These are phyloP conservation scores for Pseudoneurospora amorphoporcata DNA, from an alignment of 495 filamentous ascomycete species.

Conservation along the genomic window DNA sequence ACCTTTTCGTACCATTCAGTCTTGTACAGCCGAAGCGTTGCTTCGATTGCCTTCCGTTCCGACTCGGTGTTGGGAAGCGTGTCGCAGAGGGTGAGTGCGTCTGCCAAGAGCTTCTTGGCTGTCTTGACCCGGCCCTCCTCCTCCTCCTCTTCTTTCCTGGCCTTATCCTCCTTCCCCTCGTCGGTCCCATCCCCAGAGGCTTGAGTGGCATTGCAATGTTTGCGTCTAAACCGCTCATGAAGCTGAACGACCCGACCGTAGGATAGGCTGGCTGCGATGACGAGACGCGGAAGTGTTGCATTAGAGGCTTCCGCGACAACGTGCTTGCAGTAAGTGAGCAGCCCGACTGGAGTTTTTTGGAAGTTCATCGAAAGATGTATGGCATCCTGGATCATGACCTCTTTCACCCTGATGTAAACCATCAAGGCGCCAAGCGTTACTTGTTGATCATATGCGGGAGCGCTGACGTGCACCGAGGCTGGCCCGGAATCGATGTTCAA, in stretches of 20 bases:
- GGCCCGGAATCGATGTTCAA: background rate
- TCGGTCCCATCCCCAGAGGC: background rate
- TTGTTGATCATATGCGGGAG: constrained; percentile 5
- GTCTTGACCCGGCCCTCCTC: background rate
- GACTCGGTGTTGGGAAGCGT: constrained; percentile 11
- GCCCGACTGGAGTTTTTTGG: background rate
- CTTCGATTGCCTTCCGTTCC: constrained; percentile 14
- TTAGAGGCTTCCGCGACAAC: background rate
- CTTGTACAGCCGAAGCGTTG: constrained; percentile 4
- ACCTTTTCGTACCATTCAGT: constrained; percentile 17
- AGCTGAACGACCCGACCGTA: constrained; percentile 6
- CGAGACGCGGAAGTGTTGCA: constrained; percentile 9
- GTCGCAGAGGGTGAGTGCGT: constrained; percentile 10
- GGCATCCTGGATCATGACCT: background rate
- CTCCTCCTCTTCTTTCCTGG: background rate
- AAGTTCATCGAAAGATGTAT: background rate
- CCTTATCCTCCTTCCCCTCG: background rate
- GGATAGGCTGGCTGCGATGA: constrained; percentile 9
- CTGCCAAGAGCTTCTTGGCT: background rate
- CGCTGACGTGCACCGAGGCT: background rate
- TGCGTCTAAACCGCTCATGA: background rate
- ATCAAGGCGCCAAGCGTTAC: constrained; percentile 5
- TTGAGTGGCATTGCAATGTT: background rate
- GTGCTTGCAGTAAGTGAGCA: background rate
- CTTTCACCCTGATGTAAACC: background rate